Evolutionary conservation across 768 basidiomycete genomes (phyloP).

Genomic region (Paxillus ammoniavirescens): DNA sequence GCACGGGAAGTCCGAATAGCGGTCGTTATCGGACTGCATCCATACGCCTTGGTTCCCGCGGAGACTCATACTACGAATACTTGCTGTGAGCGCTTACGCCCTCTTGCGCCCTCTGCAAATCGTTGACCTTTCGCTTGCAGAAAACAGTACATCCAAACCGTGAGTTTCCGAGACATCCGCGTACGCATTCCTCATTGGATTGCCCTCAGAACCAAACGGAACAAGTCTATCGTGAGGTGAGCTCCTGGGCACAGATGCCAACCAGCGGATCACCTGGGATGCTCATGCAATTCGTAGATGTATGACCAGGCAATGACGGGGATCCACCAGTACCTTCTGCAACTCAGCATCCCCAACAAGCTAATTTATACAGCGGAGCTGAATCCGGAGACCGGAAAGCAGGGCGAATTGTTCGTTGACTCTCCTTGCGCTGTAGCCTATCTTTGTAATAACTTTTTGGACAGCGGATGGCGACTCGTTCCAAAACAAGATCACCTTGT

Average conservation of each 20-base stretch:
- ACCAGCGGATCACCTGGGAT: neutral
- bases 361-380: constrained; percentile 85
- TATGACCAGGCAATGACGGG: constrained; percentile 85
- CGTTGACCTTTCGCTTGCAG: constrained; percentile 12
- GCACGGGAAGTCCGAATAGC: constrained; percentile 38
- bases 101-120: neutral
- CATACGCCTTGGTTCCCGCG: constrained; percentile 88
- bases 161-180: constrained; percentile 11
- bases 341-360: constrained; percentile 53
- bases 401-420: constrained; percentile 34
- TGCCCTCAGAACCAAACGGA: constrained; percentile 65
- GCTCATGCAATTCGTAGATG: constrained; percentile 54
- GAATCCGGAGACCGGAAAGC: constrained; percentile 48
- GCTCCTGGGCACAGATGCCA: constrained; percentile 11
- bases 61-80: constrained; percentile 94
- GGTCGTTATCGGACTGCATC: constrained; percentile 63
- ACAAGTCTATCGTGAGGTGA: constrained; percentile 69
- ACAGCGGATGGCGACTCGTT: constrained; percentile 67
- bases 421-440: neutral
- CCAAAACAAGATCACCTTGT: constrained; percentile 96
- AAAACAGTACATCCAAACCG: constrained; percentile 33
- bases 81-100: constrained; percentile 51
- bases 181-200: neutral
- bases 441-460: neutral
- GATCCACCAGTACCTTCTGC: constrained; percentile 72